Percentiles rank a stretch among this genome's conserved stretches.
These are phyloP conservation scores for Cenchrus purpureus DNA, from an alignment of 176 grass and related monocot genomes.

Conservation along the genomic window DNA sequence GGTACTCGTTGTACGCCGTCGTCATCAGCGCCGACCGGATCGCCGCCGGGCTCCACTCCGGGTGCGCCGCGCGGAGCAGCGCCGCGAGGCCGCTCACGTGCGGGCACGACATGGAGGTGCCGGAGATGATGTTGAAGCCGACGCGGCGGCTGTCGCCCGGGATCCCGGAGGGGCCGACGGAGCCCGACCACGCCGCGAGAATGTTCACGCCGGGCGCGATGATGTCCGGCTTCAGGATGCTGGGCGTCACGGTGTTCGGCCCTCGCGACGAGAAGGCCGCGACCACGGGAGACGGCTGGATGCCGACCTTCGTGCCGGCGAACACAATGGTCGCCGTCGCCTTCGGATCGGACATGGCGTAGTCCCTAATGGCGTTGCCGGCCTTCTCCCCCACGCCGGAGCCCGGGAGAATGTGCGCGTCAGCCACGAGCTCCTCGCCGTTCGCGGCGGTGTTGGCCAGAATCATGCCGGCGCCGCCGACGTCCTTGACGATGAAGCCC, in stretches of 20 bases:
- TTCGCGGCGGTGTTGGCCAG: slow-evolving; percentile 86
- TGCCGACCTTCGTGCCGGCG: slow-evolving; percentile 72
- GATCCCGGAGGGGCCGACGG: slow-evolving; percentile 71
- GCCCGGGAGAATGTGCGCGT: slow-evolving; percentile 81
- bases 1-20: slow-evolving; percentile 69
- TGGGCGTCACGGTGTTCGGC: slow-evolving; percentile 69
- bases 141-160: slow-evolving; percentile 60
- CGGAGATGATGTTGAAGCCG: slow-evolving; percentile 92
- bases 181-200: slow-evolving; percentile 74
- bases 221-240: slow-evolving; percentile 87
- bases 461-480: slow-evolving; percentile 81
- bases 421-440: slow-evolving; percentile 92
- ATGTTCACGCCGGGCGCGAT: slow-evolving; percentile 93
- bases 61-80: slow-evolving; percentile 69
- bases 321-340: slow-evolving; percentile 76
- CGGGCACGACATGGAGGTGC: slow-evolving; percentile 98
- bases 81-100: slow-evolving; percentile 92
- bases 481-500: slow-evolving; percentile 78
- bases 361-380: slow-evolving; percentile 66
- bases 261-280: slow-evolving; percentile 94
- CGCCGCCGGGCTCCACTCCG: slow-evolving; percentile 83
- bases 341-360: slow-evolving; percentile 63
- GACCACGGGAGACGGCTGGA: slow-evolving; percentile 85
- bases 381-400: slow-evolving; percentile 70
- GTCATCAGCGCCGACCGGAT: slow-evolving; percentile 92